These are phyloP conservation scores for Suillus spraguei DNA, from an alignment of 768 basidiomycete genomes.

Conservation along the genomic window DNA sequence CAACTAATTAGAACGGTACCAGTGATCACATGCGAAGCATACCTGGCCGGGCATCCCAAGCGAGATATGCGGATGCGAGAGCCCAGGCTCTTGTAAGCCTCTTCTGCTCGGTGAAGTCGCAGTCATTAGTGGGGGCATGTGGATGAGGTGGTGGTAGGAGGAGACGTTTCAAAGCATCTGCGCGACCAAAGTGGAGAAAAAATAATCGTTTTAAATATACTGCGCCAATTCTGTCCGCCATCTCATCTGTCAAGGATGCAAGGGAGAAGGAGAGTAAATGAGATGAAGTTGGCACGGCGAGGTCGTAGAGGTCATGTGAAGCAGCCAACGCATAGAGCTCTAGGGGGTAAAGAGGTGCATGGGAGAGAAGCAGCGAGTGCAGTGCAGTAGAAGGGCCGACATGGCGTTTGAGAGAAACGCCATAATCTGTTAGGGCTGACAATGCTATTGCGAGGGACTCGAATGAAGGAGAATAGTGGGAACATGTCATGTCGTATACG, in stretches of 20 bases:
- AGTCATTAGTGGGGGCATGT: conserved; percentile 67
- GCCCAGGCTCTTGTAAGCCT: conserved; percentile 82
- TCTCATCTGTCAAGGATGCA: conserved; percentile 67
- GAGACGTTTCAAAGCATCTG: conserved; percentile 80
- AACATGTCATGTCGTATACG: conserved; percentile 71
- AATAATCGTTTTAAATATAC: conserved; percentile 80
- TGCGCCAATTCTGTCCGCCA: conserved; percentile 70
- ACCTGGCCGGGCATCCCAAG: conserved; percentile 86
- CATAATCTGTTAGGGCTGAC: conserved; percentile 58
- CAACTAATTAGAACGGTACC: conserved; percentile 8
- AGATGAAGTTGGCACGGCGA: conserved; percentile 75
- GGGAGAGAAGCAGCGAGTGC: conserved; percentile 60
- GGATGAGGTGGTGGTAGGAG: conserved; percentile 74
- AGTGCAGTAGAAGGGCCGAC: conserved; percentile 57
- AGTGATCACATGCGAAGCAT: conserved; percentile 20
- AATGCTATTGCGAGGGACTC: conserved; percentile 59
- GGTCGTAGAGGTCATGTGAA: conserved; percentile 63
- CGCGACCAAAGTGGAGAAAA: conserved; percentile 81
- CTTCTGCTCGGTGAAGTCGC: conserved; percentile 79
- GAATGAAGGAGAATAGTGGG: conserved; percentile 73
- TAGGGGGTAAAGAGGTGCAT: conserved; percentile 69
- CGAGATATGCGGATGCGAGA: conserved; percentile 78
- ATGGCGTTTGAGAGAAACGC: conserved; percentile 51
- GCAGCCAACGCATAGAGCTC: conserved; percentile 76
- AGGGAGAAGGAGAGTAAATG: conserved; percentile 76